Evolutionary conservation across 1,284 basidiomycete species (phyloP).

Genomic region (Ceratobasidium sp.): DNA sequence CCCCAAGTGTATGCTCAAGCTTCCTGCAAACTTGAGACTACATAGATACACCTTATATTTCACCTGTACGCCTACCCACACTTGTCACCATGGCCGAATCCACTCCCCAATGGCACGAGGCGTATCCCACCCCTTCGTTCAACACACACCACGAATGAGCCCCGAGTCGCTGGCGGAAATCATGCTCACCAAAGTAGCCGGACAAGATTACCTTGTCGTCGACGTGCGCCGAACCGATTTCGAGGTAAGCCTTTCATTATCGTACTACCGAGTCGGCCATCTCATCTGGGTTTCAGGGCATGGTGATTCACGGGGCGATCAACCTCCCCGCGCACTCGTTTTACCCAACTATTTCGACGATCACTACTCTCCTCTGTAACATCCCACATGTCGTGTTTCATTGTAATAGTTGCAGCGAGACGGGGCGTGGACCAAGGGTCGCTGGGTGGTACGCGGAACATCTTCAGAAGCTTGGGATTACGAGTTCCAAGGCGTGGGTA

Average conservation of each 20-base stretch:
- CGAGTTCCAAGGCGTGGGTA: slow-evolving; percentile 41
- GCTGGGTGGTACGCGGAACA: slow-evolving; percentile 48
- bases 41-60: no score
- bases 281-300: slow-evolving; percentile 40
- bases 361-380: slow-evolving; percentile 45
- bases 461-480: slow-evolving; percentile 41
- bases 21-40: no score
- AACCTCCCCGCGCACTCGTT: slow-evolving; percentile 51
- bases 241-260: slow-evolving; percentile 36
- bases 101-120: slow-evolving; percentile 35
- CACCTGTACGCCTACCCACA: background rate
- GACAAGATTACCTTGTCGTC: slow-evolving; percentile 41
- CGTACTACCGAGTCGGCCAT: no score
- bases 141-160: slow-evolving; percentile 34
- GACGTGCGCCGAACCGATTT: slow-evolving; percentile 42
- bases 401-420: slow-evolving; percentile 46
- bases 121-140: slow-evolving; percentile 39
- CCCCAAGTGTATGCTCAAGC: no score
- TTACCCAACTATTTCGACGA: slow-evolving; percentile 45
- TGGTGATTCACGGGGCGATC: slow-evolving; percentile 46
- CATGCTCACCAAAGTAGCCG: slow-evolving; percentile 32
- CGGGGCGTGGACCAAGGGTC: slow-evolving; percentile 44
- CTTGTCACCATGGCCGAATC: background rate
- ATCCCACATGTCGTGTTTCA: slow-evolving; percentile 48
- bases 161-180: slow-evolving; percentile 39